Conservation (phyloP, 2,329 filamentous ascomycete genomes). For the Calonectria henricotiae region DNA sequence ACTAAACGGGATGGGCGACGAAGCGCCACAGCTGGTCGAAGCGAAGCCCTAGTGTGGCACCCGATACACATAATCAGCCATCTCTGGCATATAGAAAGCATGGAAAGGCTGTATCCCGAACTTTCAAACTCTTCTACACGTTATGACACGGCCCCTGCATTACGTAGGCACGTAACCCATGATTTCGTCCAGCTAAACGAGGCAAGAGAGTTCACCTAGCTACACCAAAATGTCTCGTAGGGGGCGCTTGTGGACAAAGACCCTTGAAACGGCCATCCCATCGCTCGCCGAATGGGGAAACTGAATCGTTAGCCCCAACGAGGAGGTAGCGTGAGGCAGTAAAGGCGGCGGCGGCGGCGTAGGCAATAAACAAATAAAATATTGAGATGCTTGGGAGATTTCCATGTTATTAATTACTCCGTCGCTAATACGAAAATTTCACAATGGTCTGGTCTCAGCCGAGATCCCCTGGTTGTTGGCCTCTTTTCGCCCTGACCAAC, state of each 20-base stretch:
- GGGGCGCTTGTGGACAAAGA: not conserved
- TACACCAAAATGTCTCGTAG: not conserved
- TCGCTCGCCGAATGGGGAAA: not conserved
- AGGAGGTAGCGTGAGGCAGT: not conserved
- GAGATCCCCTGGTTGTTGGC: constrained; percentile 18
- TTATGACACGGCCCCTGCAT: not conserved
- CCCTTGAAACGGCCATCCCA: constrained; percentile 17
- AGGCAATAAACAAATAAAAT: not conserved
- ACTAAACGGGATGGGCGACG: constrained; percentile 7
- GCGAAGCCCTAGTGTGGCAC: constrained; percentile 15
- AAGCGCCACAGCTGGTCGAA: not conserved
- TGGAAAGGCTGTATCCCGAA: not conserved
- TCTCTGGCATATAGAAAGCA: not conserved
- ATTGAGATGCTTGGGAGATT: not conserved
- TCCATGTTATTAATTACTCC: not conserved
- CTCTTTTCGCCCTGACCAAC: too few relatives aligned
- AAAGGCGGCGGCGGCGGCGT: not conserved
- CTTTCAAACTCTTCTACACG: not conserved
- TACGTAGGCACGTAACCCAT: constrained; percentile 26
- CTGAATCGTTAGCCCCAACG: not conserved
- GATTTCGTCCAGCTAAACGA: constrained; percentile 9
- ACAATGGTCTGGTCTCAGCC: constrained; percentile 1
- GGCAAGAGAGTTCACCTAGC: constrained; percentile 16
- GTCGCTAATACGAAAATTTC: constrained; percentile 3
- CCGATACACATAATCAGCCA: not conserved